A percentile compares a stretch with the other conserved stretches of the same genome.
These are phyloP conservation scores for Phylloboletellus chloephorus DNA, from an alignment of 1,284 basidiomycete species.

Conservation along the genomic window DNA sequence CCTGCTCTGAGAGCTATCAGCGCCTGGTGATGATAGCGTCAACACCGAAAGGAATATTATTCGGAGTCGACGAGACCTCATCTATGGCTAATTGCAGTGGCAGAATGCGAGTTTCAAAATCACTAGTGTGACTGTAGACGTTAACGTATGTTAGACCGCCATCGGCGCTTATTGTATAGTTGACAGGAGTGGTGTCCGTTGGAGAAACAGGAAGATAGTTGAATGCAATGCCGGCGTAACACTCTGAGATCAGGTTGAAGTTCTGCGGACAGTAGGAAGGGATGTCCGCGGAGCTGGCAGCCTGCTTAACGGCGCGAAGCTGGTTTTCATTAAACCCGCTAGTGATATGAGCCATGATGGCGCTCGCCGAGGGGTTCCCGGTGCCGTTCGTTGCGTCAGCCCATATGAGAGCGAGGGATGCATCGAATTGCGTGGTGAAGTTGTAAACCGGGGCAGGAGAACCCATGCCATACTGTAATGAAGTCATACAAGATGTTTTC, in stretches of 20 bases:
- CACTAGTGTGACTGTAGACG: conserved; percentile 58
- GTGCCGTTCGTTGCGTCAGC: conserved; percentile 54
- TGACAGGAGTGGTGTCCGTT: conserved; percentile 40
- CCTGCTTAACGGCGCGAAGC: conserved; percentile 41
- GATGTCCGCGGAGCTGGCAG: conserved; percentile 46
- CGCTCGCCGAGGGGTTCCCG: conserved; percentile 44
- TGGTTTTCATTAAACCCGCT: conserved; percentile 44
- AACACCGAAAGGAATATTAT: not conserved
- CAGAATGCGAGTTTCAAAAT: conserved; percentile 63
- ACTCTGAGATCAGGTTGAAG: conserved; percentile 64
- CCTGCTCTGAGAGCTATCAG: conserved; percentile 64
- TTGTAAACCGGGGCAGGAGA: conserved; percentile 45
- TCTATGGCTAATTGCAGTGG: conserved; percentile 79
- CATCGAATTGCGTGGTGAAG: conserved; percentile 48
- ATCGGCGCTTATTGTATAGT: conserved; percentile 70
- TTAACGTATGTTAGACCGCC: conserved; percentile 60
- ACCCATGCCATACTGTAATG: conserved; percentile 60
- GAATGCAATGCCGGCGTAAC: conserved; percentile 70
- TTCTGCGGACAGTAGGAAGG: conserved; percentile 63
- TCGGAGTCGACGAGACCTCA: conserved; percentile 39
- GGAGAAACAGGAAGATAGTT: conserved; percentile 46
- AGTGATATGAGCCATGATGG: conserved; percentile 55
- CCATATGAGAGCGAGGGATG: conserved; percentile 55
- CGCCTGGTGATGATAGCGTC: conserved; percentile 37
- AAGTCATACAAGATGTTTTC: conserved; percentile 4